A percentile compares a stretch with the other conserved stretches of the same genome.
These are phyloP conservation scores for Obelidium mucronatum DNA, from an alignment of 192 early-diverging fungal genomes.

Conservation along the genomic window DNA sequence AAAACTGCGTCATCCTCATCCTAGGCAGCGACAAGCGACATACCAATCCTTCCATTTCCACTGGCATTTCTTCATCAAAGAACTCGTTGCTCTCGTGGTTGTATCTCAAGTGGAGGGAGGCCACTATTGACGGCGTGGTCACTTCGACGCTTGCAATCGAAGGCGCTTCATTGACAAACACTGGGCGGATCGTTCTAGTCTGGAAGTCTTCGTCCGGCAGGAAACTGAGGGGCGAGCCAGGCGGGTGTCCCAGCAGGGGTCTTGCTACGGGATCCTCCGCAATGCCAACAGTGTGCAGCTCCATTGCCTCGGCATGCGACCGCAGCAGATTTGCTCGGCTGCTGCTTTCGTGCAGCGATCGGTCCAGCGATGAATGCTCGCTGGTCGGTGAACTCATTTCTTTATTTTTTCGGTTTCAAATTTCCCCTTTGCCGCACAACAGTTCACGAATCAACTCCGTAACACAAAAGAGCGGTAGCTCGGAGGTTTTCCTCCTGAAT, in stretches of 20 bases:
- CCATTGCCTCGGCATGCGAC: too few relatives aligned
- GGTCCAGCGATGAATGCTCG: not conserved
- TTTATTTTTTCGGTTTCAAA: not conserved
- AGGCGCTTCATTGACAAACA: not conserved
- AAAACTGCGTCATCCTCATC: not conserved
- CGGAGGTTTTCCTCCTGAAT: too few relatives aligned
- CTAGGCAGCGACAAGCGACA: not conserved
- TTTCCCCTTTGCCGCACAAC: too few relatives aligned
- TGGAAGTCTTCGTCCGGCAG: constrained; percentile 8
- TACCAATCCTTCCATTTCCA: constrained; percentile 29
- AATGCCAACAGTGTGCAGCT: too few relatives aligned
- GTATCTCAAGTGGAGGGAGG: constrained; percentile 13
- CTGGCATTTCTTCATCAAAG: constrained; percentile 22
- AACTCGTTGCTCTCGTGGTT: not conserved
- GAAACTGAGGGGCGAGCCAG: too few relatives aligned
- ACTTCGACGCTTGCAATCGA: not conserved
- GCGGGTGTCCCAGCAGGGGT: too few relatives aligned
- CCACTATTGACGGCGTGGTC: not conserved
- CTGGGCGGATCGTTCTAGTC: constrained; percentile 26
- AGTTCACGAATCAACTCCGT: too few relatives aligned
- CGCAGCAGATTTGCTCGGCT: too few relatives aligned
- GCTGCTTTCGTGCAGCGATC: not conserved
- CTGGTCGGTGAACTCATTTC: not conserved
- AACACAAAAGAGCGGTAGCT: too few relatives aligned
- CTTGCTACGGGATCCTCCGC: too few relatives aligned